Evolutionary conservation across 2,329 filamentous ascomycete genomes (phyloP), one percentile per base, ranked within the genome.

Genomic region (Aspergillus ibericus): DNA sequence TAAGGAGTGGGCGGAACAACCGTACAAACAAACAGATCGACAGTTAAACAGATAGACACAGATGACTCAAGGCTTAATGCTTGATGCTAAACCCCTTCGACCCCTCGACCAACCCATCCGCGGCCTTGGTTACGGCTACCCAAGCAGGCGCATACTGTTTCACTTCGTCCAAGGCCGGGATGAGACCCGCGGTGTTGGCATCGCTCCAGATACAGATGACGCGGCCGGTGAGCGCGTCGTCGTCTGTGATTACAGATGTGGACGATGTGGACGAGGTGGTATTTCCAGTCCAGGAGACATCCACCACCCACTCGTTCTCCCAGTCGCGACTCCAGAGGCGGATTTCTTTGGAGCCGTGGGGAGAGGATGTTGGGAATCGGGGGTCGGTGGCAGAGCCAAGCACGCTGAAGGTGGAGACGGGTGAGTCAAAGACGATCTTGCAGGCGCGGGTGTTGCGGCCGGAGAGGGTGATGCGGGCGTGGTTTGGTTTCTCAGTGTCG

Each of bases 121-220:
- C 81, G 62, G 85, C 77, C 77, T 96, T 97, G 4, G 87, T 87
- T 27, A 92, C 80, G 9, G 88, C 87, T 6, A 87, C 86, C 95
- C 95, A 99, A 4, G 81, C 78, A 0, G 95, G 95, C 65, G 87
- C 82, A 75, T 87, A 97, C 71, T 87, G 83, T 65, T 84, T 79
- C 50, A 91, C 81, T 76, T 98, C 93, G 66, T 95, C 89, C 53
- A 93, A 83, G 0, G 93, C 93, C 0, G 93, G 93, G 49, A 98
- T 92, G 1, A 82, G 81, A 3, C 85, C 88, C 2, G 77, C 75
- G 35, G 79, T 77, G 69, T 97, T 97, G 46, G 85, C 87, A 77
- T 99, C 95, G 68, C 89, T 92, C 92, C 93, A 98, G 32, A 90
- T 80, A 75, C 95, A 98, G 15, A 88, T 82, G 1, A 93, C 86